Percentiles rank a stretch among this genome's conserved stretches.
Evolutionary conservation across 2,329 filamentous ascomycete species (phyloP).

Genomic region (Hysterium pulicare): DNA sequence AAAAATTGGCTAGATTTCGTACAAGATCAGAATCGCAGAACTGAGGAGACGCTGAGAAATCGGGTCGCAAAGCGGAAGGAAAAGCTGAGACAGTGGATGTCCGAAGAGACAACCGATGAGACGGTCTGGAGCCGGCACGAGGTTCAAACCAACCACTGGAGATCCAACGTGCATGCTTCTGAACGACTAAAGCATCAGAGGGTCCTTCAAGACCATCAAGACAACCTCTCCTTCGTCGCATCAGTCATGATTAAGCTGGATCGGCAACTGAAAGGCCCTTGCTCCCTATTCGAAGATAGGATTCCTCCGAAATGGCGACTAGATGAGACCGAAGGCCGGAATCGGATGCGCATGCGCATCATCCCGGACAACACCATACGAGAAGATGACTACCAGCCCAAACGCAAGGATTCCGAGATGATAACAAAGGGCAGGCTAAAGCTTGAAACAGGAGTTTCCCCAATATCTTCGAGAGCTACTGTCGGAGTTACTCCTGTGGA

Average conservation of each 20-base stretch:
- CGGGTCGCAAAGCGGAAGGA: slow-evolving; percentile 76
- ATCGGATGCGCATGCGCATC: slow-evolving; percentile 87
- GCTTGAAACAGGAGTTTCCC: slow-evolving; percentile 43
- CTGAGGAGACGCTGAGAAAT: slow-evolving; percentile 68
- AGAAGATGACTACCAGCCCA: slow-evolving; percentile 77
- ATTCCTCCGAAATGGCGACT: slow-evolving; percentile 77
- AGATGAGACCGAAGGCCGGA: slow-evolving; percentile 91
- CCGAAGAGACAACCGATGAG: slow-evolving; percentile 65
- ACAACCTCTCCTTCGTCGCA: slow-evolving; percentile 75
- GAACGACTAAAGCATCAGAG: slow-evolving; percentile 91
- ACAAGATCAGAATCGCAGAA: slow-evolving; percentile 72
- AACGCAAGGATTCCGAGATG: slow-evolving; percentile 64
- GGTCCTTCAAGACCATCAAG: slow-evolving; percentile 86
- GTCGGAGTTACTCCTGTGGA: slow-evolving; percentile 27
- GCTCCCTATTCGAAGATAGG: slow-evolving; percentile 71
- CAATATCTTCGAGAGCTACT: slow-evolving; percentile 26
- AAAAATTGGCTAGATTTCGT: slow-evolving; percentile 89
- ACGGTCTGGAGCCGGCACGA: slow-evolving; percentile 78
- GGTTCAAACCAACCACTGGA: slow-evolving; percentile 83
- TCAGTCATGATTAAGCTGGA: slow-evolving; percentile 76
- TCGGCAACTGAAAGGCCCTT: slow-evolving; percentile 71
- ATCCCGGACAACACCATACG: slow-evolving; percentile 69
- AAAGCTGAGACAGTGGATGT: slow-evolving; percentile 74
- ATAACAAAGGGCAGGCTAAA: slow-evolving; percentile 44
- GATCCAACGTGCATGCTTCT: slow-evolving; percentile 89